Evolutionary conservation across 768 basidiomycete genomes (phyloP).

Genomic region (Dentipellis fragilis): DNA sequence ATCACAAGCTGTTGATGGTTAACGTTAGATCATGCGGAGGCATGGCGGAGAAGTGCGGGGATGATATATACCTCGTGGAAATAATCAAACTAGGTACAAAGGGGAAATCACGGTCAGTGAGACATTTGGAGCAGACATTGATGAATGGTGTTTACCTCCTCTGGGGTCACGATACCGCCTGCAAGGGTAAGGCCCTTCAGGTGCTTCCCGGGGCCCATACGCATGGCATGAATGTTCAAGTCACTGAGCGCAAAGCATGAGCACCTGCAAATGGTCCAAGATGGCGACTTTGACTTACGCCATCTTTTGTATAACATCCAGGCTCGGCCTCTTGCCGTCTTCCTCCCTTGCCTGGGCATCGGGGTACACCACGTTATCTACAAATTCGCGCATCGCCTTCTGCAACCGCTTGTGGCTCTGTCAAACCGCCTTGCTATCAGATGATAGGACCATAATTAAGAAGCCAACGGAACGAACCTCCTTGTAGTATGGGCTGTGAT

Average conservation of each 20-base stretch:
- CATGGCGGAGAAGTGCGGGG: not conserved
- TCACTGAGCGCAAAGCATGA: conserved; percentile 29
- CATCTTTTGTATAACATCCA: conserved; percentile 75
- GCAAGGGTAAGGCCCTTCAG: conserved; percentile 70
- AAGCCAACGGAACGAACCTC: conserved; percentile 34
- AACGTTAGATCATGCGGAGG: not conserved
- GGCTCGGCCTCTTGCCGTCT: conserved; percentile 80
- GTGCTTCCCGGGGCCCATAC: conserved; percentile 89
- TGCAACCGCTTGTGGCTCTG: conserved; percentile 60
- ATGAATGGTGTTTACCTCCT: conserved; percentile 31
- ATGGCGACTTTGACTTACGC: conserved; percentile 33
- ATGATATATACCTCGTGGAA: conserved; percentile 58
- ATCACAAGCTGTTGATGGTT: conserved; percentile 18
- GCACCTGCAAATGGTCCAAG: not conserved
- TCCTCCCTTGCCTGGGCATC: conserved; percentile 56
- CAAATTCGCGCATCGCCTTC: conserved; percentile 47
- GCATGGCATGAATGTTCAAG: conserved; percentile 77
- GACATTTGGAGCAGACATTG: not conserved
- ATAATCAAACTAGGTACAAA: conserved; percentile 55
- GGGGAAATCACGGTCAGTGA: not conserved
- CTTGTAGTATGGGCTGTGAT: conserved; percentile 67
- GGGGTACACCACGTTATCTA: conserved; percentile 54
- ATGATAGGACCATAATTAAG: too few relatives aligned
- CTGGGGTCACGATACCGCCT: conserved; percentile 65
- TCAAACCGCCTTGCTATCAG: too few relatives aligned